Evolutionary conservation across 352 stramenopile genomes (phyloP).

Genomic region (Phytophthora meadii): DNA sequence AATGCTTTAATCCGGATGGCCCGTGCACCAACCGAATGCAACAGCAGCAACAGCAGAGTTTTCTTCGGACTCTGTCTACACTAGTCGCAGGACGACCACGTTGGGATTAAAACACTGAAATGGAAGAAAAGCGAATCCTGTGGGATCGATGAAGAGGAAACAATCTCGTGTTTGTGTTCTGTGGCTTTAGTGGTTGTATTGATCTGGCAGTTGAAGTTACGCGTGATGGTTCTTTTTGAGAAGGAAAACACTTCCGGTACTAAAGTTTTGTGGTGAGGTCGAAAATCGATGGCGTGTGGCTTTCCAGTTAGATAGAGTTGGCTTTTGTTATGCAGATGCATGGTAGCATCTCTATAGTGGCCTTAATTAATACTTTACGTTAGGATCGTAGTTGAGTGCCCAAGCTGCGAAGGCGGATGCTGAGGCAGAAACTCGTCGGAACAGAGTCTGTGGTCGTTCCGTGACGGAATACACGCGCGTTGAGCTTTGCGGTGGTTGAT

Average conservation of each 20-base stretch:
- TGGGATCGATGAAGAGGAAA: constrained; percentile 31
- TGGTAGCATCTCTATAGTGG: no score
- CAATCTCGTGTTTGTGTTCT: no score
- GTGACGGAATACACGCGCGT: constrained; percentile 42
- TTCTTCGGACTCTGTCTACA: constrained; percentile 11
- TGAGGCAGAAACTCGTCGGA: constrained; percentile 38
- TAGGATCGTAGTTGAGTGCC: constrained; percentile 45
- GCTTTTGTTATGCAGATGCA: no score
- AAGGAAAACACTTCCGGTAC: no score
- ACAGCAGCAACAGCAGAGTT: constrained; percentile 28
- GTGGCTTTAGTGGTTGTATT: no score
- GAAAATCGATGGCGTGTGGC: no score
- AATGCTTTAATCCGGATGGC: constrained; percentile 17
- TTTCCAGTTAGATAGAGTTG: no score
- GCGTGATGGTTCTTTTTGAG: no score
- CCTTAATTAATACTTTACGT: constrained; percentile 32
- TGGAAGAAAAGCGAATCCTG: constrained; percentile 24
- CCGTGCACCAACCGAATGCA: constrained; percentile 12
- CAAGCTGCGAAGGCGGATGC: constrained; percentile 40
- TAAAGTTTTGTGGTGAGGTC: no score
- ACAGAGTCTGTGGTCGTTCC: constrained; percentile 32
- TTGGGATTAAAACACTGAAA: constrained; percentile 26
- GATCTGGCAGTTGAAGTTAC: no score
- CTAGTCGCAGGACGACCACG: constrained; percentile 12
- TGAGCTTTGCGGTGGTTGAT: constrained; percentile 14